These are phyloP conservation scores for Botryotinia calthae DNA, from an alignment of 2,329 filamentous ascomycete genomes.

Conservation along the genomic window DNA sequence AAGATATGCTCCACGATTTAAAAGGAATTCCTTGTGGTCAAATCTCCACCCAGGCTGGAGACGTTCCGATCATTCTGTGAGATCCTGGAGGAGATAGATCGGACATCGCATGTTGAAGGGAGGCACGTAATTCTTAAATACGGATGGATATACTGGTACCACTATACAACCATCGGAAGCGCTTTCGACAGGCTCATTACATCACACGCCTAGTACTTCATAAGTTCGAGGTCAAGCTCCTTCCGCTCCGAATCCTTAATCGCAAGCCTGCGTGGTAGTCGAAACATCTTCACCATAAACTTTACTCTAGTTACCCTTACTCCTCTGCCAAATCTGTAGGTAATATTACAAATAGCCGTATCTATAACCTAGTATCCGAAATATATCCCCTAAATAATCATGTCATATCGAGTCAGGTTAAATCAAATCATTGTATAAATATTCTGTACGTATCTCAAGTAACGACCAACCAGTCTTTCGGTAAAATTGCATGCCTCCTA, in stretches of 20 bases:
- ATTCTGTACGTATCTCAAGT: slow-evolving; percentile 1
- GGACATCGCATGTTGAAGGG: background rate
- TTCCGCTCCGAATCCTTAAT: background rate
- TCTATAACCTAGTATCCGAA: background rate
- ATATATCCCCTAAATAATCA: background rate
- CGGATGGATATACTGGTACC: background rate
- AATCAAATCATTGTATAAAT: background rate
- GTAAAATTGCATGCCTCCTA: background rate
- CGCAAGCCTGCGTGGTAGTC: background rate
- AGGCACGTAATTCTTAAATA: background rate
- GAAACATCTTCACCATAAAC: background rate
- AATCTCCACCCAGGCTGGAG: background rate
- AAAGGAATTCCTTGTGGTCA: background rate
- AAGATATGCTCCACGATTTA: background rate
- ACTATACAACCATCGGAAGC: background rate
- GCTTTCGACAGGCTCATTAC: too few species aligned
- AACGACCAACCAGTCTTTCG: background rate
- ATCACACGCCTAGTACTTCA: background rate
- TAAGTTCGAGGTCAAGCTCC: background rate
- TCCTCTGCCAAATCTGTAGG: background rate
- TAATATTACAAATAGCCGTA: background rate
- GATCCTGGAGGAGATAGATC: background rate
- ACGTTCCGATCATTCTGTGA: too few species aligned
- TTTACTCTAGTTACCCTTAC: too few species aligned
- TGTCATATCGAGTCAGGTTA: background rate